A percentile compares a stretch with the other conserved stretches of the same genome.
Evolutionary conservation across 768 basidiomycete genomes (phyloP).

Genomic region (Psilocybe cubensis): DNA sequence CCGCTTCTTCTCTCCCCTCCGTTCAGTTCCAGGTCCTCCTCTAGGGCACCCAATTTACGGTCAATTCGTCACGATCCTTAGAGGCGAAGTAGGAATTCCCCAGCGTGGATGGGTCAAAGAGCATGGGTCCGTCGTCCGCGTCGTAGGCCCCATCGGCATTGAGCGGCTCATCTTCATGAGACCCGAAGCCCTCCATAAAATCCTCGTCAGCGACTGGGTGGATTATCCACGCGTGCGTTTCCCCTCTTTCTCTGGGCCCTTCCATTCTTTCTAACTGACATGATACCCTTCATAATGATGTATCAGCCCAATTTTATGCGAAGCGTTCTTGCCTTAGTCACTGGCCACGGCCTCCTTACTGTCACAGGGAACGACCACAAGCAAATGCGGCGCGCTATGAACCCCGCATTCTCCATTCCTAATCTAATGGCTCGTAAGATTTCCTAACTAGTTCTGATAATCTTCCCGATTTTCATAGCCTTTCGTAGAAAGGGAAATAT

Average conservation of each 20-base stretch:
- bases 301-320: constrained; percentile 46
- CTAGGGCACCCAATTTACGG: constrained; percentile 34
- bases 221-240: constrained; percentile 43
- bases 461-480: neutral
- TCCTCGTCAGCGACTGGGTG: constrained; percentile 47
- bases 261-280: neutral
- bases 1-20: constrained; percentile 31
- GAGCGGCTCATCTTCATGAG: constrained; percentile 48
- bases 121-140: constrained; percentile 46
- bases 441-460: neutral
- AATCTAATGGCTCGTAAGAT: constrained; percentile 43
- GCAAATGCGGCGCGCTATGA: constrained; percentile 54
- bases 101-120: constrained; percentile 51
- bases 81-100: constrained; percentile 43
- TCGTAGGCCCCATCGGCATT: constrained; percentile 47
- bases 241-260: neutral
- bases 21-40: constrained; percentile 30
- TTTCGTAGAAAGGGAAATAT: constrained; percentile 50
- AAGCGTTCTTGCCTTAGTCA: constrained; percentile 42
- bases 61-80: constrained; percentile 40
- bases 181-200: constrained; percentile 48
- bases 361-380: constrained; percentile 53
- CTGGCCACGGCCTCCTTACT: constrained; percentile 50
- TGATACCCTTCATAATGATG: no score
- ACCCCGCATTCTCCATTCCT: constrained; percentile 52